A percentile compares a stretch with the other conserved stretches of the same genome.
Conservation (phyloP, 2,329 filamentous ascomycete genomes). For the Pseudogymnoascus sp. region DNA sequence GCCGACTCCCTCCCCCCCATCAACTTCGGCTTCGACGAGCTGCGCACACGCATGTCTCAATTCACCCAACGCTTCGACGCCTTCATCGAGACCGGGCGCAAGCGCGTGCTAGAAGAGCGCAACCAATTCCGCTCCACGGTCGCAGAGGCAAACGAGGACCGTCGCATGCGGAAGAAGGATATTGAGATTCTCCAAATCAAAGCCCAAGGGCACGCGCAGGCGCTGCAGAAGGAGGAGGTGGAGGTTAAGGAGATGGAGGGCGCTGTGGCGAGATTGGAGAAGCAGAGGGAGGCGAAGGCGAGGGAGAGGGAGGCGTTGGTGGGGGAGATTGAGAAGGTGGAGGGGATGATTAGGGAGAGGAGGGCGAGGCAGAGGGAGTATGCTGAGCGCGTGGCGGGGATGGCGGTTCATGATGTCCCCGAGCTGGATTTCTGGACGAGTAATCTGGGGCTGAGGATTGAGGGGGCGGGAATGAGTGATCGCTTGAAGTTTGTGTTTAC, state of each 20-base stretch:
- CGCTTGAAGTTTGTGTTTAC: conserved; percentile 84
- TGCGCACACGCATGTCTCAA: conserved; percentile 89
- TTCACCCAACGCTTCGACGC: conserved; percentile 87
- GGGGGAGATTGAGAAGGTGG: conserved; percentile 57
- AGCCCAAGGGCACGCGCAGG: conserved; percentile 61
- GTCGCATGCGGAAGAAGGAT: conserved; percentile 79
- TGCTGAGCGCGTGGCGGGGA: conserved; percentile 67
- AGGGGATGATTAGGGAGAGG: conserved; percentile 60
- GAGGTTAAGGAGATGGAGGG: conserved; percentile 69
- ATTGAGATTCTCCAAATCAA: conserved; percentile 76
- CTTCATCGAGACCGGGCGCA: conserved; percentile 86
- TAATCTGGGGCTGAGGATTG: conserved; percentile 80
- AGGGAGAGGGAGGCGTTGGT: conserved; percentile 48
- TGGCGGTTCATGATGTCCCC: conserved; percentile 81
- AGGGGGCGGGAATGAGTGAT: conserved; percentile 78
- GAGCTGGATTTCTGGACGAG: conserved; percentile 96
- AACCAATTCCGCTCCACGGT: conserved; percentile 90
- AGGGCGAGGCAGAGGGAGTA: conserved; percentile 65
- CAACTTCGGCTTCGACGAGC: conserved; percentile 92
- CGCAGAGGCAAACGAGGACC: conserved; percentile 77
- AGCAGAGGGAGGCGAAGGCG: conserved; percentile 54
- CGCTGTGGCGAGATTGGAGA: conserved; percentile 49
- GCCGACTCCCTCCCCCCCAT: conserved; percentile 76
- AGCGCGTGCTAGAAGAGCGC: conserved; percentile 82
- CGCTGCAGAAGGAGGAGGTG: conserved; percentile 65